phyloP scores from a whole-genome alignment of 768 basidiomycete species.

The Collybia sordida region DNA sequence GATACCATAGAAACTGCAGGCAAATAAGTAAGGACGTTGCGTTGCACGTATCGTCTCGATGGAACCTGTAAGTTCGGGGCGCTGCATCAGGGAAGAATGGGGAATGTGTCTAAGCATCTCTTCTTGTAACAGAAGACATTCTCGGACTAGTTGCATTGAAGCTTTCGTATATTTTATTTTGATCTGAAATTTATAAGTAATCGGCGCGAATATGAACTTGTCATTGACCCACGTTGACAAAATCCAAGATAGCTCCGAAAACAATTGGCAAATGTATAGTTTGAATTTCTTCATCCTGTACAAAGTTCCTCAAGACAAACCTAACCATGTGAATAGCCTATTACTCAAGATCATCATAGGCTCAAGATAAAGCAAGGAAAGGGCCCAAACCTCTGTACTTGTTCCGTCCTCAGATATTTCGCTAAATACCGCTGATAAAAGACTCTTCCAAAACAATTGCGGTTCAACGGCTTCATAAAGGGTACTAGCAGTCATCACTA shows the following conservation, averaged over 20 bases:
- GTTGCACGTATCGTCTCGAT: conserved; percentile 27
- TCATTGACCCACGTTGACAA: conserved; percentile 52
- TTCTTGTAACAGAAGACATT: conserved; percentile 49
- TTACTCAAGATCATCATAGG: conserved; percentile 4
- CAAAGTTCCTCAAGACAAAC: conserved; percentile 75
- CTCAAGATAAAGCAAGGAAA: neutral
- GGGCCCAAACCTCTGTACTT: conserved; percentile 44
- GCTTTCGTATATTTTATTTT: conserved; percentile 32
- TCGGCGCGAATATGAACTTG: conserved; percentile 1
- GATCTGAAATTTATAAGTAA: conserved; percentile 31
- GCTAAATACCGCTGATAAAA: conserved; percentile 57
- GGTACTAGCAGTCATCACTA: conserved; percentile 81
- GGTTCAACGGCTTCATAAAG: conserved; percentile 95
- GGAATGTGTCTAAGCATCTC: conserved; percentile 53
- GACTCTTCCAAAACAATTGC: conserved; percentile 77
- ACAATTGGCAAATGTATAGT: conserved; percentile 79
- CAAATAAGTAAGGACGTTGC: conserved; percentile 51
- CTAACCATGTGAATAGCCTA: conserved; percentile 67
- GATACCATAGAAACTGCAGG: conserved; percentile 62
- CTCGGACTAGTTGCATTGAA: conserved; percentile 34
- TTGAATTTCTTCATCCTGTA: conserved; percentile 88
- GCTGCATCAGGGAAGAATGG: conserved; percentile 46
- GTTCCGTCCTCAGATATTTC: conserved; percentile 48
- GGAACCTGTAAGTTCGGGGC: conserved; percentile 44
- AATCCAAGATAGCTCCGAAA: conserved; percentile 66